Percentiles rank a stretch among this genome's conserved stretches.
phyloP scores from a whole-genome alignment of 768 basidiomycete genomes.

The Dictyophora rubrovolvata region DNA sequence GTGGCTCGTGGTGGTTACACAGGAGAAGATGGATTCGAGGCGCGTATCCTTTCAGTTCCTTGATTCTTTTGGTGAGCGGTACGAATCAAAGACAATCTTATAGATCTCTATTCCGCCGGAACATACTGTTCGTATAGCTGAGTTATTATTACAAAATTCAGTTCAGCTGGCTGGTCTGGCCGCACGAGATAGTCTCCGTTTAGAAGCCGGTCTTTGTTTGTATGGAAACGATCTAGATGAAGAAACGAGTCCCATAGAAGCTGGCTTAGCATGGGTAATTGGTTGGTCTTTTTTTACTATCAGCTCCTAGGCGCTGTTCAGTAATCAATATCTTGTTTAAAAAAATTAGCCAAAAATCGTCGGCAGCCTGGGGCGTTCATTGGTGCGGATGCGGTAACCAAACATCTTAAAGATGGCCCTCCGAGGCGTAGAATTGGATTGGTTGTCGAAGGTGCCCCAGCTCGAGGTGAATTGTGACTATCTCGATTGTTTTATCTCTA shows the following conservation, averaged over 20 bases:
- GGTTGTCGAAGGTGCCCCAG: conserved; percentile 75
- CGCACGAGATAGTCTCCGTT: conserved; percentile 83
- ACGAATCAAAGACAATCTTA: neutral
- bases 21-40: conserved; percentile 98
- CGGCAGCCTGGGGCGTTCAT: conserved; percentile 64
- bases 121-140: conserved; percentile 61
- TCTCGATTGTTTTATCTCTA: neutral
- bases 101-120: conserved; percentile 85
- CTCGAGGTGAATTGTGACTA: conserved; percentile 45
- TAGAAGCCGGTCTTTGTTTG: conserved; percentile 95
- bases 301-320: neutral
- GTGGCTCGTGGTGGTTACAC: conserved; percentile 95
- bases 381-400: conserved; percentile 61
- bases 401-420: conserved; percentile 69
- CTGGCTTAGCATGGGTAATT: conserved; percentile 87
- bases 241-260: conserved; percentile 77
- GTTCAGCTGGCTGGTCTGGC: conserved; percentile 86
- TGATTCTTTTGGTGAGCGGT: neutral
- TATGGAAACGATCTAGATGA: conserved; percentile 95
- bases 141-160: conserved; percentile 46
- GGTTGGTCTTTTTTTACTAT: conserved; percentile 36
- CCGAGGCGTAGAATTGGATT: conserved; percentile 72
- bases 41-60: conserved; percentile 18
- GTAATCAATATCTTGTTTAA: neutral
- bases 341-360: conserved; percentile 64